Evolutionary conservation across 176 grass and related monocot species (phyloP).

Genomic region (Themeda triandra): DNA sequence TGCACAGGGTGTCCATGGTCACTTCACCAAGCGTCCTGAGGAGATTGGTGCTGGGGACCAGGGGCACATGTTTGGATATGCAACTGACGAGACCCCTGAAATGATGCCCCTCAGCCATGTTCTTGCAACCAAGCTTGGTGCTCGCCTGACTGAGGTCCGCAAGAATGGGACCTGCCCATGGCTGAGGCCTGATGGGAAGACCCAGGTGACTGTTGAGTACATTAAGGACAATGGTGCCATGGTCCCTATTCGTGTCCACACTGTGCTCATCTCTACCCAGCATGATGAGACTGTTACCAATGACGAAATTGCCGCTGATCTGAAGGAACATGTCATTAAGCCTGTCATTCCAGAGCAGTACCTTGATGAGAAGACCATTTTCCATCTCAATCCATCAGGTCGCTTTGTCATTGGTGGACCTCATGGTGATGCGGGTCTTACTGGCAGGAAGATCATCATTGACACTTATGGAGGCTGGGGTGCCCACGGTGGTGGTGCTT

Average conservation of each 20-base stretch:
- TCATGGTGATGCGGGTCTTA: conserved; percentile 55
- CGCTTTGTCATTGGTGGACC: conserved; percentile 53
- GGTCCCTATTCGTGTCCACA: conserved; percentile 53
- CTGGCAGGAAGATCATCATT: conserved; percentile 52
- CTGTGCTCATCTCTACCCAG: conserved; percentile 59
- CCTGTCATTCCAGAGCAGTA: conserved; percentile 50
- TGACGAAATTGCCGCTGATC: conserved; percentile 40
- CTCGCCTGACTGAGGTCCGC: conserved; percentile 56
- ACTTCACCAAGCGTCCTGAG: conserved; percentile 52
- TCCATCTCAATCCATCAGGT: conserved; percentile 56
- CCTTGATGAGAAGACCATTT: conserved; percentile 63
- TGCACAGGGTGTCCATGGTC: conserved; percentile 43
- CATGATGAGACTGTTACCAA: conserved; percentile 56
- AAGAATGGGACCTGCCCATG: conserved; percentile 55
- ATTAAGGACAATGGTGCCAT: conserved; percentile 44
- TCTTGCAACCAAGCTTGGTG: conserved; percentile 64
- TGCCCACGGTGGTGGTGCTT: conserved; percentile 49
- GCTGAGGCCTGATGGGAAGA: conserved; percentile 67
- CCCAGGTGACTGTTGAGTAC: conserved; percentile 64
- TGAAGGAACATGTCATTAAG: conserved; percentile 57
- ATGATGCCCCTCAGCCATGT: conserved; percentile 63
- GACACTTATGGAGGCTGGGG: conserved; percentile 59
- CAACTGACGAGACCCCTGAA: conserved; percentile 50
- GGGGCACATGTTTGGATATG: conserved; percentile 60
- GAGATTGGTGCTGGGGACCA: conserved; percentile 61